Evolutionary conservation across 1,284 basidiomycete genomes (phyloP).

Genomic region (Butyriboletus appendiculatus): DNA sequence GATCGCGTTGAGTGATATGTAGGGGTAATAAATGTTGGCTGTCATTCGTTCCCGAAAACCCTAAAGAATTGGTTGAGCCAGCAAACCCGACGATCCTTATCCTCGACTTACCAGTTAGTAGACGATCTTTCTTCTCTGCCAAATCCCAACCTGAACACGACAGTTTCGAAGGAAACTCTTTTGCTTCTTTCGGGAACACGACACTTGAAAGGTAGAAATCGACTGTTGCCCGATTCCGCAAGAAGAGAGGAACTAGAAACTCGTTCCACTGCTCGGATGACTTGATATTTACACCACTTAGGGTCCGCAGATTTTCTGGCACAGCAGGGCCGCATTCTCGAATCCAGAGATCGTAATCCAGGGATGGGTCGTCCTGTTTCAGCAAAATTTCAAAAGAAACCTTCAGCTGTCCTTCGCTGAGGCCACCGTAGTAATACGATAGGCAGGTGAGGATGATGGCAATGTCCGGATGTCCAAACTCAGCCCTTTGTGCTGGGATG

Average conservation of each 20-base stretch:
- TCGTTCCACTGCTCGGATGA: slow-evolving; percentile 39
- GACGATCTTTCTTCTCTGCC: slow-evolving; percentile 37
- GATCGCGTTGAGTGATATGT: slow-evolving; percentile 46
- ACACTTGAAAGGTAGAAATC: slow-evolving; percentile 49
- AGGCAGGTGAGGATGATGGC: slow-evolving; percentile 49
- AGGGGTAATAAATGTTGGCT: slow-evolving; percentile 48
- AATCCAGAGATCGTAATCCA: slow-evolving; percentile 48
- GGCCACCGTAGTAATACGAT: slow-evolving; percentile 53
- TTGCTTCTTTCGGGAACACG: slow-evolving; percentile 36
- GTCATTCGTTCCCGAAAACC: slow-evolving; percentile 62
- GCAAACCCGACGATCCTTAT: not conserved
- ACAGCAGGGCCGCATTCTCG: slow-evolving; percentile 17
- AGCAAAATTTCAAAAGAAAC: slow-evolving; percentile 42
- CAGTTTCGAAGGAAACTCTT: slow-evolving; percentile 49
- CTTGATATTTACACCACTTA: slow-evolving; percentile 44
- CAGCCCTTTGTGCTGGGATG: slow-evolving; percentile 47
- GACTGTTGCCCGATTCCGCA: slow-evolving; percentile 41
- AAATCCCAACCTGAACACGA: slow-evolving; percentile 56
- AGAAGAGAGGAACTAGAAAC: slow-evolving; percentile 39
- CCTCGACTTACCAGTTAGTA: slow-evolving; percentile 22
- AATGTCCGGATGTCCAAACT: slow-evolving; percentile 59
- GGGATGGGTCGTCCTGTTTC: slow-evolving; percentile 45
- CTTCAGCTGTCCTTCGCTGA: slow-evolving; percentile 41
- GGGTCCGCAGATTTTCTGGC: slow-evolving; percentile 32
- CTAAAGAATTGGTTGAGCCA: slow-evolving; percentile 33